Base-by-base conservation (phyloP, 805 yeast genomes). In the Ogataea populi-albae region DNA sequence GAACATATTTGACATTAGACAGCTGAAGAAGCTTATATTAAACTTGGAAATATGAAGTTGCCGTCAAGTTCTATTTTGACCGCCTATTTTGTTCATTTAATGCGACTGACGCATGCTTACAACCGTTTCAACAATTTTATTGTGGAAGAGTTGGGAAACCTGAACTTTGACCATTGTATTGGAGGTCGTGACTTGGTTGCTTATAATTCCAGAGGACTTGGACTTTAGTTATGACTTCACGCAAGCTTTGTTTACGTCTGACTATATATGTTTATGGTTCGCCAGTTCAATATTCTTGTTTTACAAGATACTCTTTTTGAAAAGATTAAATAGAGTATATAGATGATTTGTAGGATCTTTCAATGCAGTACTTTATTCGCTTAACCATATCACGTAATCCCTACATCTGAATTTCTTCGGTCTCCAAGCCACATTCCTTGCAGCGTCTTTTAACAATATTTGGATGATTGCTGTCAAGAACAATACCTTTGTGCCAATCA, bases 401-500 rank as follows among this genome's bases (percentile, higher is more conserved):
- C 41, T 28, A 68, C 43, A 81, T 61, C 5, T 72, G 42, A n/a
- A 84, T 59, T 57, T 88, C 96, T 51, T 86, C 93, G 0, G 80
- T 77, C 50, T 86, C 93, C 47, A 87, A 68, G 1, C 96, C 96
- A 63, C 97, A 88, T 18, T 72, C 83, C 2, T 69, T 59, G 54
- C 97, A 88, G 41, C 93, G 63, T 45, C 86, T 66, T 38, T 68
- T 73, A 14, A 75, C 68, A 32, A 73, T 40, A 0, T 58, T 54
- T 14, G 52, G 54, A 14, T 41, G 40, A 3, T 26, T 50, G 11
- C 23, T 20, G 10, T 27, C 40, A 4, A 68, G 71, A 26, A 60
- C 66, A 5, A 65, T 53, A 0, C 83, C 78, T 1, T 71, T 74
- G 20, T 81, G 73, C 83, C 93, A 88, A 17, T 75, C 77, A 56